Evolutionary conservation across 768 basidiomycete genomes (phyloP), one percentile per base, ranked within the genome.

Genomic region (Rhodotorula paludigena): DNA sequence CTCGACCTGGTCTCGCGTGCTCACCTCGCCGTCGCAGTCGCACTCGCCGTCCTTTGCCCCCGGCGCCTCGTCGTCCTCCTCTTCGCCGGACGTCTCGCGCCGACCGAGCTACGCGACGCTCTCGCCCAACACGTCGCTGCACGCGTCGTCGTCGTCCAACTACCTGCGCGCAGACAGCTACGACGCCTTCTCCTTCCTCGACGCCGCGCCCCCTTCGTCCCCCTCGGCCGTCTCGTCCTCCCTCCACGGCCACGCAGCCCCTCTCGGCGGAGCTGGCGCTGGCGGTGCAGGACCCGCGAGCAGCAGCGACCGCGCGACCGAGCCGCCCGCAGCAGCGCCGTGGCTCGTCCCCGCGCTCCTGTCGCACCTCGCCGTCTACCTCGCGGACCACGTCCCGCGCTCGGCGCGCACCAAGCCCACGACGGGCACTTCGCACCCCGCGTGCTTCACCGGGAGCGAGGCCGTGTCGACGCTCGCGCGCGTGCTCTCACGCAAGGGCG

Each of bases 401-500:
- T 48, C 47, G n/a, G 7, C 83, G 89, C 61, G 87, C 86, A n/a
- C n/a, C n/a, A n/a, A n/a, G n/a, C n/a, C n/a, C n/a, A n/a, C n/a
- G n/a, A n/a, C n/a, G n/a, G n/a, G n/a, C n/a, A 12, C 85, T 84
- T 12, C 93, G 96, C 74, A 88, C 90, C 68, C 96, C 97, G 80
- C 91, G 90, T 12, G 90, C 30, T 97, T 98, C 73, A 97, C 94
- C 5, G 94, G 94, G 11, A 90, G 89, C 75, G 92, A 97, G 74
- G 86, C 94, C 42, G 91, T 98, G 71, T 89, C 60, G 10, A 72
- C 63, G 10, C 38, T 74, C 28, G 21, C 60, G 89, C 0, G 90
- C 92, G 44, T 90, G 89, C 90, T 77, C 23, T 10, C 41, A 2
- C 39, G 15, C 33, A 23, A 18, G 32, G 9, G 20, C 30, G 5